Evolutionary conservation across 306 rosid species (phyloP).

Genomic region (Trichosanthes cucumerina): DNA sequence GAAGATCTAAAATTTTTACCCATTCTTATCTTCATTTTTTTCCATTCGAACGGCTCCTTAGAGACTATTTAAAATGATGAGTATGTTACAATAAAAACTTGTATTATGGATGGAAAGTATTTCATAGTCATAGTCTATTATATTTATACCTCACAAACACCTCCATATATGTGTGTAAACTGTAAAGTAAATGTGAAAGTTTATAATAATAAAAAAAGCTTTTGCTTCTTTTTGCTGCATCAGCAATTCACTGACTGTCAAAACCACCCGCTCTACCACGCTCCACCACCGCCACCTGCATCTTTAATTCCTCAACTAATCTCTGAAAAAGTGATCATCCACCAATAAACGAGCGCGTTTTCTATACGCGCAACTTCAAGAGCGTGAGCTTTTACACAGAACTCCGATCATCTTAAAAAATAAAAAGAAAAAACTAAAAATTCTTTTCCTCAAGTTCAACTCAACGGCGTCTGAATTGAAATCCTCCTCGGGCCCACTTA

Average conservation of each 20-base stretch:
- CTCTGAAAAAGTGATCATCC: neutral
- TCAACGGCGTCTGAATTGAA: neutral
- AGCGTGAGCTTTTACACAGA: neutral
- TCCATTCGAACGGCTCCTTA: too few species aligned
- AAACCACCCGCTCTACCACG: neutral
- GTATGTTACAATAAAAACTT: too few species aligned
- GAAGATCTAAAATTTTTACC: too few species aligned
- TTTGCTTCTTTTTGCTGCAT: neutral
- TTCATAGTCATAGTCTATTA: too few species aligned
- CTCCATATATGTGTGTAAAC: too few species aligned
- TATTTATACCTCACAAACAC: too few species aligned
- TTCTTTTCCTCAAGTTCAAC: conserved; percentile 22
- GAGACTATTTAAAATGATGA: too few species aligned
- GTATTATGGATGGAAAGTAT: too few species aligned
- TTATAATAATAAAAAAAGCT: too few species aligned
- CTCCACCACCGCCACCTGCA: neutral
- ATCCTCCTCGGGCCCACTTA: neutral
- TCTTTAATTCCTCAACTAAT: neutral
- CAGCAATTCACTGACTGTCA: neutral
- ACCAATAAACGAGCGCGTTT: neutral
- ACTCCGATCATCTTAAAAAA: neutral
- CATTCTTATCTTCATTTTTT: too few species aligned
- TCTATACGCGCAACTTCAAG: neutral
- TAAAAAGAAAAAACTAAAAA: conserved; percentile 14
- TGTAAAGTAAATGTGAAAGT: too few species aligned